Conservation (phyloP, 2,329 filamentous ascomycete species). For the Cladosporium oxysporum region DNA sequence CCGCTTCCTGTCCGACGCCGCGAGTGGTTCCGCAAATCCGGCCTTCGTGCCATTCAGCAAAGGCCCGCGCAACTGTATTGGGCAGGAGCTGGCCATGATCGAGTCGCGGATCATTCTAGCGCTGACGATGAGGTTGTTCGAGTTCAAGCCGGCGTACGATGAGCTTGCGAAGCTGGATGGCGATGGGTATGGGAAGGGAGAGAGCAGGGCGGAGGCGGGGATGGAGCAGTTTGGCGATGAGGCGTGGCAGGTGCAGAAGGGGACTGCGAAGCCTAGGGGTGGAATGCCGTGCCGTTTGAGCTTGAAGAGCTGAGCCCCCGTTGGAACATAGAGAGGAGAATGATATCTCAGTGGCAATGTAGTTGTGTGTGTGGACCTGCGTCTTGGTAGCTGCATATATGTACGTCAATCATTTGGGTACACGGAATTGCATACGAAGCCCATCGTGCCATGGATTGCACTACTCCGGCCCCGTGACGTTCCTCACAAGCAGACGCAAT, state of each 20-base stretch:
- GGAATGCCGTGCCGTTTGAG: constrained; percentile 38
- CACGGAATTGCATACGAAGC: not conserved
- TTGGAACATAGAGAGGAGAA: not conserved
- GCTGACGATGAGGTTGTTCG: constrained; percentile 53
- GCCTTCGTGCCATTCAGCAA: constrained; percentile 59
- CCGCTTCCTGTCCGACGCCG: constrained; percentile 43
- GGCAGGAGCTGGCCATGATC: constrained; percentile 56
- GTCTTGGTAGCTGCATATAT: not conserved
- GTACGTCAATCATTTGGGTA: not conserved
- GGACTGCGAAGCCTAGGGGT: constrained; percentile 38
- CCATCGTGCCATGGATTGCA: not conserved
- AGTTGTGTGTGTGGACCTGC: not conserved
- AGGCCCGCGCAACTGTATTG: constrained; percentile 59
- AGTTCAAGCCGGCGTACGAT: constrained; percentile 47
- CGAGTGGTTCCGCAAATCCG: constrained; percentile 41
- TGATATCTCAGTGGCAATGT: not conserved
- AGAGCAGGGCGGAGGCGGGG: constrained; percentile 25
- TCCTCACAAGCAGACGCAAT: not conserved
- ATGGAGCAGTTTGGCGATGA: constrained; percentile 37
- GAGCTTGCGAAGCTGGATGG: constrained; percentile 40
- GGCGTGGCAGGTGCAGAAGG: constrained; percentile 39
- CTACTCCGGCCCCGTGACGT: not conserved
- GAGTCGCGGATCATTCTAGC: constrained; percentile 55
- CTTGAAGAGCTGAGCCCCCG: constrained; percentile 15
- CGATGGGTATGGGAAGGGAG: constrained; percentile 32